These are phyloP conservation scores for Camelina neglecta DNA, from an alignment of 345 rosid genomes.

Conservation along the genomic window DNA sequence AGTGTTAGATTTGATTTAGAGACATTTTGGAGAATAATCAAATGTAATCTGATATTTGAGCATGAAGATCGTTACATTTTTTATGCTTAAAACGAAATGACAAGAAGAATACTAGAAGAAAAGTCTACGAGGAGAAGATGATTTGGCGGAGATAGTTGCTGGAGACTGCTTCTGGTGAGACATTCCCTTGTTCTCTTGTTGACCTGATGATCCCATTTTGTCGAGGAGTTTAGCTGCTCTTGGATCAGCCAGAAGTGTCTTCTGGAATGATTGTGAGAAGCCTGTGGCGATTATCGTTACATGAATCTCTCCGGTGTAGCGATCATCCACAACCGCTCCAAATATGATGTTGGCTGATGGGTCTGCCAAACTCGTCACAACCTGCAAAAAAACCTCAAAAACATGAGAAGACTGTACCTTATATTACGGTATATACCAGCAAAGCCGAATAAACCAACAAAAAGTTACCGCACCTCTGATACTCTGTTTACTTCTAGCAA, in stretches of 20 bases:
- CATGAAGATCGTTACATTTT: conserved; percentile 48
- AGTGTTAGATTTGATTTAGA: conserved; percentile 1
- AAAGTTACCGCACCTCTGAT: conserved; percentile 67
- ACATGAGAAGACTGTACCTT: conserved; percentile 29
- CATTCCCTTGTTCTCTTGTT: conserved; percentile 65
- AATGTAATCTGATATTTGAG: conserved; percentile 36
- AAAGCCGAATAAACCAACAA: neutral
- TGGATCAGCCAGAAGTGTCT: conserved; percentile 76
- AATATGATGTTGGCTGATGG: conserved; percentile 99
- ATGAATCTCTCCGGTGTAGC: conserved; percentile 92
- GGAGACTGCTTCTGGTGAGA: conserved; percentile 60
- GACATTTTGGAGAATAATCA: conserved; percentile 19
- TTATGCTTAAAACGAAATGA: conserved; percentile 12
- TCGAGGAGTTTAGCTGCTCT: conserved; percentile 67
- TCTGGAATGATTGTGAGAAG: conserved; percentile 94
- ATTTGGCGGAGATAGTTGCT: conserved; percentile 55
- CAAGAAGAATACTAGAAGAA: conserved; percentile 58
- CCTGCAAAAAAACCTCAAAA: conserved; percentile 49
- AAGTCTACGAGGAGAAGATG: conserved; percentile 67
- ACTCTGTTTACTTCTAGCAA: conserved; percentile 97
- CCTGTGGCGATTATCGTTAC: conserved; percentile 97
- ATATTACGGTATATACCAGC: neutral
- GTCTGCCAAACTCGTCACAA: conserved; percentile 95
- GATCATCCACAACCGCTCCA: conserved; percentile 97
- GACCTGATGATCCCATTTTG: conserved; percentile 56